Evolutionary conservation across 768 basidiomycete species (phyloP).

Genomic region (Rhizopogon rudus): DNA sequence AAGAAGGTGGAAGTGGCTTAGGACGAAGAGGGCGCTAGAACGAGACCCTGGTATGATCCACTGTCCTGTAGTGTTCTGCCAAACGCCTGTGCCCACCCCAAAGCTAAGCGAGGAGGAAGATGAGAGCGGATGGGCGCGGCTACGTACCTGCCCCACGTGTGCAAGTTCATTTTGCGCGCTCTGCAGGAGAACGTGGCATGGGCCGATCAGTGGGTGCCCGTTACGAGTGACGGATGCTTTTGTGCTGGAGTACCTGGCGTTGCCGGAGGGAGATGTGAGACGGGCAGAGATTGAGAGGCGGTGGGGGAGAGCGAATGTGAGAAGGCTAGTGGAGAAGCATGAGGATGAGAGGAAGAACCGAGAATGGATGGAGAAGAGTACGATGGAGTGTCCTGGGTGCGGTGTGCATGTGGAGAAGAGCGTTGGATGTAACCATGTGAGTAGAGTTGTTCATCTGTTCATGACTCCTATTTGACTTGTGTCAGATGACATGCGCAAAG

Average conservation of each 20-base stretch:
- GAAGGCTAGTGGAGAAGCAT: constrained; percentile 54
- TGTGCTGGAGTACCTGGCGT: constrained; percentile 60
- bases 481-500: constrained; percentile 73
- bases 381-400: constrained; percentile 74
- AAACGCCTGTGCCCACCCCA: constrained; percentile 69
- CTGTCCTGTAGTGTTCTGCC: constrained; percentile 80
- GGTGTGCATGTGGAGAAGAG: constrained; percentile 68
- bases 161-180: constrained; percentile 79
- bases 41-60: constrained; percentile 75
- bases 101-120: constrained; percentile 34
- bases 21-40: constrained; percentile 67
- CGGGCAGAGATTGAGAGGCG: constrained; percentile 52
- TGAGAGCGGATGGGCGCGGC: constrained; percentile 65
- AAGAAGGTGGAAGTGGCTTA: constrained; percentile 73
- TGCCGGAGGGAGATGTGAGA: constrained; percentile 45
- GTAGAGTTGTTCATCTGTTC: constrained; percentile 17
- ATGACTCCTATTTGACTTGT: neutral
- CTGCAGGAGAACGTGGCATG: constrained; percentile 87
- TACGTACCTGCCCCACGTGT: constrained; percentile 69
- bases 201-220: constrained; percentile 66
- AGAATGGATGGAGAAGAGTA: constrained; percentile 65
- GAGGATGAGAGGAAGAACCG: constrained; percentile 73
- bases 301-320: constrained; percentile 59
- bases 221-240: constrained; percentile 63
- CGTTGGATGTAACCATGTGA: constrained; percentile 84